Base-by-base conservation (phyloP, 495 filamentous ascomycete genomes). In the Lophiostoma macrostomum region DNA sequence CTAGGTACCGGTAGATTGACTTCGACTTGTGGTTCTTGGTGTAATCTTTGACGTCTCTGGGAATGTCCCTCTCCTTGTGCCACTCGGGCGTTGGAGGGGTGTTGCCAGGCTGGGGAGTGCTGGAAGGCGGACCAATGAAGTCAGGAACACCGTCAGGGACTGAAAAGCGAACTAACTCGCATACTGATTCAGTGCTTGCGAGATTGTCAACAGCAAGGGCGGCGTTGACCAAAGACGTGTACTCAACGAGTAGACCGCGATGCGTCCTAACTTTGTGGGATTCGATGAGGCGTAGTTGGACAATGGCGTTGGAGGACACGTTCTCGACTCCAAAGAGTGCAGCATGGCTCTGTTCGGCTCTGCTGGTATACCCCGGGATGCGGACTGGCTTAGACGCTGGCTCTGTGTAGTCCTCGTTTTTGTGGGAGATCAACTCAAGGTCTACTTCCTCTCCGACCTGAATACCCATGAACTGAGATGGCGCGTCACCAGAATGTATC, bases 331-430 rank as follows among this genome's bases (percentile, higher is more conserved):
- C 42, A 10, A 46, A 46, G n/a, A 10, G 4, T 4, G 5, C 18
- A 5, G 42, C 42, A 14, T 11, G 16, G 12, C 31, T 13, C 12
- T 30, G 16, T 27, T 46, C 23, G 42, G 12, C 6, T n/a, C 5
- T 31, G 11, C 24, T 30, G 4, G 31, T 91, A 18, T 78, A 71
- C 3, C 93, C 89, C 3, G 80, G 69, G 51, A 97, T 96, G 0
- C 91, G 89, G 67, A 83, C 87, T 65, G 89, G 93, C 58, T 88
- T 79, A 64, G 83, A 85, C 67, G 90, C 91, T 12, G 88, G 86
- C 46, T 74, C 75, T 24, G 80, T 74, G 65, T 90, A 96, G 53
- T 93, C 84, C 64, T 89, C 86, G 5, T 86, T 79, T 25, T 55
- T 54, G 63, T 95, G 86, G 48, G 88, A 84, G 52, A 88, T 78